Base-by-base conservation (phyloP, 306 rosid genomes). In the Malus orientalis region DNA sequence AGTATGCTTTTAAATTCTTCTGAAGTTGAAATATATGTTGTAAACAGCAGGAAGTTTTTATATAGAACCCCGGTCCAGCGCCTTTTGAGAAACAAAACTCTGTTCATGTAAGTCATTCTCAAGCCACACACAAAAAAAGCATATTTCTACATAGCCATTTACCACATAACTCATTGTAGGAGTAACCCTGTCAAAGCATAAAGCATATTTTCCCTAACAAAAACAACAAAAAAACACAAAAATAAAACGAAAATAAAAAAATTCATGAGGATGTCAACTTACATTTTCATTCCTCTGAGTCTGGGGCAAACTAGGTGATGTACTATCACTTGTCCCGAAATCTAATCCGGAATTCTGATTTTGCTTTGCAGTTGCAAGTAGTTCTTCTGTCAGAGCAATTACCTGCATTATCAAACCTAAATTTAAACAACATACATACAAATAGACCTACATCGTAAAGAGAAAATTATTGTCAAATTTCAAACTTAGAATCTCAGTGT, bases 371-470 rank as follows among this genome's bases (percentile, higher is more conserved):
- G 98, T 90, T 72, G 90, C 79, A 45, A 95, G 97, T 73, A 95
- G 88, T 66, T 95, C 98, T 86, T 95, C 97, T 11, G 96, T 95
- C 82, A 92, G 72, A 79, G 97, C 87, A 81, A 95, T 90, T 45
- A 90, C 96, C 98, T 95, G 93, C 84, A 84, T 45, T n/a, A 42
- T 70, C 76, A 85, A 74, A 22, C 81, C 83, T 76, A 74, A 85
- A 55, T 53, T 81, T 82, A 49, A 82, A 73, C 33, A 75, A 67
- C 18, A 30, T 49, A 74, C 45, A 82, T 33, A 75, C 42, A 73
- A 13, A 73, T 79, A 29, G 14, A 5, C 20, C 49, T 62, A 44
- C 75, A 77, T 73, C 70, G 80, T 61, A 82, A 88, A 79, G 25
- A 81, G 58, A 61, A 85, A 83, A 82, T 83, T 59, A 81, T 86